Conservation (phyloP, 345 rosid species). For the Erysimum cheiranthoides region DNA sequence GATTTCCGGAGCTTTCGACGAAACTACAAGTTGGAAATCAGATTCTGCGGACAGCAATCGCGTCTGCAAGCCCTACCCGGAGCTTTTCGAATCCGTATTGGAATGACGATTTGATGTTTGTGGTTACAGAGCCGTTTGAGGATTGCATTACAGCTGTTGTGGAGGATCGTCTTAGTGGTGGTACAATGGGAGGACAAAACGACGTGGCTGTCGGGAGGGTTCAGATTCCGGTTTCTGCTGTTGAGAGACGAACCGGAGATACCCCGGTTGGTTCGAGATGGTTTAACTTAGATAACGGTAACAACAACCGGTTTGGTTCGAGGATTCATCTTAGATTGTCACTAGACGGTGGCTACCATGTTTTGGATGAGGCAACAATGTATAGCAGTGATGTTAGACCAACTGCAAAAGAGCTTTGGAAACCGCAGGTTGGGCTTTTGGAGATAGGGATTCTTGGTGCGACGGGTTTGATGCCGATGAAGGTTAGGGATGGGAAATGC, state of each 20-base stretch:
- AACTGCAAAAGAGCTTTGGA: not conserved
- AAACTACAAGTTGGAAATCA: not conserved
- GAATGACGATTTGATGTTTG: not conserved
- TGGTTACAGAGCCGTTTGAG: not conserved
- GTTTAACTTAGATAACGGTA: not conserved
- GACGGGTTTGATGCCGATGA: not conserved
- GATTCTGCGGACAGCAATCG: not conserved
- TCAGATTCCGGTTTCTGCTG: constrained; percentile 1
- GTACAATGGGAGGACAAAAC: not conserved
- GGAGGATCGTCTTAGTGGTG: not conserved
- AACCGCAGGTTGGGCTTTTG: constrained; percentile 1
- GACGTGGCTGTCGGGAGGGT: not conserved
- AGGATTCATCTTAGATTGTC: constrained; percentile 2
- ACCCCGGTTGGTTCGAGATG: not conserved
- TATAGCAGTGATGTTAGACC: not conserved
- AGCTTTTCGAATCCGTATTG: not conserved
- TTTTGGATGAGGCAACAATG: constrained; percentile 4
- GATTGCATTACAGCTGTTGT: not conserved
- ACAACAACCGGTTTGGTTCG: not conserved
- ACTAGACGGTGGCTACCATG: not conserved
- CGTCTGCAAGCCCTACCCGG: not conserved
- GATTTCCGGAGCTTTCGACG: not conserved
- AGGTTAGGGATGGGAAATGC: not conserved
- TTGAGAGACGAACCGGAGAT: not conserved
- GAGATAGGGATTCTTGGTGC: constrained; percentile 1